Conservation (phyloP, 192 early-diverging fungal species). For the Gamsiella multidivaricata region DNA sequence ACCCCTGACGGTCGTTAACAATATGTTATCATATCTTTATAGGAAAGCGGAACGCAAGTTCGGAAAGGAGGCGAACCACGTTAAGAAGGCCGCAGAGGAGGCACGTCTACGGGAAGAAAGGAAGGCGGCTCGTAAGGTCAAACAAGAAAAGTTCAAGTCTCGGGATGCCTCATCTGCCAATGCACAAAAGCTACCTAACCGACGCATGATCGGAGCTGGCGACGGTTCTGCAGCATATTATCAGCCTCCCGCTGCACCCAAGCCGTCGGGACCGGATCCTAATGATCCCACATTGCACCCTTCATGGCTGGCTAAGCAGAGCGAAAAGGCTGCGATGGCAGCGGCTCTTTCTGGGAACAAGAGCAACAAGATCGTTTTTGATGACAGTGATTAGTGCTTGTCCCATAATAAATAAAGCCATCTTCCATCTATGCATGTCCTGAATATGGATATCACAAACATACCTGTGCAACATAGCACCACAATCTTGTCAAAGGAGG, state of each 20-base stretch:
- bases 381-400: slow-evolving; percentile 41
- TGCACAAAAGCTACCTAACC: slow-evolving; percentile 28
- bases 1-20: too few relatives aligned
- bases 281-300: slow-evolving; percentile 47
- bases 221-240: slow-evolving; percentile 33
- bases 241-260: not conserved
- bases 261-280: slow-evolving; percentile 34
- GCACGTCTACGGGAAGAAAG: slow-evolving; percentile 32
- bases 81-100: slow-evolving; percentile 62
- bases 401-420: not conserved
- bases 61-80: slow-evolving; percentile 68
- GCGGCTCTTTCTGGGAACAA: slow-evolving; percentile 56
- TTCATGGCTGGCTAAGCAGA: slow-evolving; percentile 54
- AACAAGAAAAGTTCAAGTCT: slow-evolving; percentile 33
- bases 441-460: too few relatives aligned
- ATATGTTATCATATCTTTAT: slow-evolving; percentile 5
- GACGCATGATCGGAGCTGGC: slow-evolving; percentile 36
- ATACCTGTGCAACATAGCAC: too few relatives aligned
- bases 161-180: slow-evolving; percentile 42
- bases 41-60: slow-evolving; percentile 59
- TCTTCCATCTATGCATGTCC: too few relatives aligned
- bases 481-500: too few relatives aligned
- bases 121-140: slow-evolving; percentile 41
- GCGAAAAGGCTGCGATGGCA: slow-evolving; percentile 52
- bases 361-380: slow-evolving; percentile 63